Evolutionary conservation across 106 monocot species (phyloP), one percentile per base, ranked within the genome.

Genomic region (Dioscorea zingiberensis): DNA sequence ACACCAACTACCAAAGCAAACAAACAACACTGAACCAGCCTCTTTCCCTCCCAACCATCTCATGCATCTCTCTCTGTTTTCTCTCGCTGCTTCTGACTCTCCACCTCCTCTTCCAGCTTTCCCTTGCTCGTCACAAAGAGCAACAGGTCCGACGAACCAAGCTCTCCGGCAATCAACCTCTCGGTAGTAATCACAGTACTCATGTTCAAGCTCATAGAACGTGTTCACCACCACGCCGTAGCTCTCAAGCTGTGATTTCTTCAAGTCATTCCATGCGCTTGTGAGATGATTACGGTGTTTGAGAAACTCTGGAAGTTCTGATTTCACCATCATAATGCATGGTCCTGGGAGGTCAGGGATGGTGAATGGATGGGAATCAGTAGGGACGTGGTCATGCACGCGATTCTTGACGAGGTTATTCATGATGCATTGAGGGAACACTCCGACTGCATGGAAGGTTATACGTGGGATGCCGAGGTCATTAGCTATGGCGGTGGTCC

Each of bases 201-300:
- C 26, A 1, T 9, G 17, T 13, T 71, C 71, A 17, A 71, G 49
- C 61, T 60, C 71, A 22, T 51, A 62, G 61, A 71, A 60, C 0
- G 61, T 62, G 61, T 71, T 71, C 32, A 71, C 61, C 49, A 71
- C 56, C n/a, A 51, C 13, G 21, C 71, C 62, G 26, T 53, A 49
- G 17, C 61, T 25, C 17, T 28, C 53, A 10, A 13, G 14, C 51
- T 71, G 46, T 10, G 30, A 44, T 24, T 51, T 14, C 62, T 51
- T 28, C 21, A 61, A 11, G 25, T 47, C n/a, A 11, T 32, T 19
- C 28, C 60, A 68, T 4, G 55, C 55, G 5, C 55, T 0, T 2
- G 55, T 38, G 2, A 56, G 11, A 12, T 48, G 29, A n/a, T 58
- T 29, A 21, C 9, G 16, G 0, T 0, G 49, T 2, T 8, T 44